These are phyloP conservation scores for Penstemon davidsonii DNA, from an alignment of 257 asterid genomes.

Conservation along the genomic window DNA sequence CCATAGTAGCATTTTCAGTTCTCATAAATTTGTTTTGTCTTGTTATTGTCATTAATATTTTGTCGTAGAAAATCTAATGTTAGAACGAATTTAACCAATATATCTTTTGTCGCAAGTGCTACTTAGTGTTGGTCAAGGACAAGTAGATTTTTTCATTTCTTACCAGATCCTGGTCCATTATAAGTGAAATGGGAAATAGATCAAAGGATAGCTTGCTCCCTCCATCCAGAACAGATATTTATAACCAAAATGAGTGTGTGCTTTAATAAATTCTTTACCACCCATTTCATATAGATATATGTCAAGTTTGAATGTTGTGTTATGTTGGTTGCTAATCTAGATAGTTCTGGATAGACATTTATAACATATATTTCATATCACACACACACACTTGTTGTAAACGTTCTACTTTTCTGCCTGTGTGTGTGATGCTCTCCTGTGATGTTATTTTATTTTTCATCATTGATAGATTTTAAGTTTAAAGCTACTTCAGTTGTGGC, in stretches of 20 bases:
- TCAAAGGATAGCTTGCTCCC: not conserved
- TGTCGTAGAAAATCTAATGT: not conserved
- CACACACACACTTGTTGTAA: not conserved
- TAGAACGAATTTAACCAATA: no score
- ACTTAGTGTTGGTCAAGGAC: not conserved
- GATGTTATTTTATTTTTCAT: not conserved
- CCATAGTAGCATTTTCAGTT: not conserved
- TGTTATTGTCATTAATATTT: not conserved
- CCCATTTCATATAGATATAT: not conserved
- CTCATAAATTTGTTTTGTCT: not conserved
- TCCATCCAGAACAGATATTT: no score
- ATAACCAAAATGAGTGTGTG: not conserved
- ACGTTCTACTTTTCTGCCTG: conserved; percentile 2
- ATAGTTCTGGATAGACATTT: not conserved
- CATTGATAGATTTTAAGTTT: not conserved
- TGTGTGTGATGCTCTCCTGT: no score
- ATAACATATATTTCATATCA: no score
- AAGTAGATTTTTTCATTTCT: not conserved
- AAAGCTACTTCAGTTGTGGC: not conserved
- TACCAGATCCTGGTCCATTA: not conserved
- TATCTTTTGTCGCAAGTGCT: not conserved
- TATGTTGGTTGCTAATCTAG: conserved; percentile 2
- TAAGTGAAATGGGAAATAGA: not conserved
- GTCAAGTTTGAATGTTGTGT: not conserved
- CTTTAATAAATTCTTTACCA: not conserved